Evolutionary conservation across 352 stramenopile genomes (phyloP).

Genomic region (Phytopythium litorale): DNA sequence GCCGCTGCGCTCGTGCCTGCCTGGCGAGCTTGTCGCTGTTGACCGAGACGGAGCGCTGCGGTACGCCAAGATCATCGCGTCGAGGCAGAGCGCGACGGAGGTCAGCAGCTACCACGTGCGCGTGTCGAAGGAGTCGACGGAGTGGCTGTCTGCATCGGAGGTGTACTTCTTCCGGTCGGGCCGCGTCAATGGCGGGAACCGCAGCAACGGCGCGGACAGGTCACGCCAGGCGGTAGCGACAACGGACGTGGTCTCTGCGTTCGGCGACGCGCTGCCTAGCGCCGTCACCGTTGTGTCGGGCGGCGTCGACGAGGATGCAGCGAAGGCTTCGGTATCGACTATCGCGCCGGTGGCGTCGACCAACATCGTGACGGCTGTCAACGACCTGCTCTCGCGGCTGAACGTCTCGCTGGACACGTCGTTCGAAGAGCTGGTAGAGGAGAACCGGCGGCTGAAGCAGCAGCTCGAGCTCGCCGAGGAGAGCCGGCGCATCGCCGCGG

Average conservation of each 20-base stretch:
- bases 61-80: conserved; percentile 62
- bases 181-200: conserved; percentile 20
- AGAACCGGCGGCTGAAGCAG: conserved; percentile 60
- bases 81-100: conserved; percentile 26
- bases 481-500: conserved; percentile 42
- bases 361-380: conserved; percentile 71
- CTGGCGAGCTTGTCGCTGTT: conserved; percentile 67
- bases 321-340: background rate
- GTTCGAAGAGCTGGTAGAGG: conserved; percentile 60
- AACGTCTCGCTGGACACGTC: conserved; percentile 66
- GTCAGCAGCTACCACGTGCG: conserved; percentile 64
- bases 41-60: conserved; percentile 37
- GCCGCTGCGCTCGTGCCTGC: conserved; percentile 60
- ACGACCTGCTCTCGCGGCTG: conserved; percentile 63
- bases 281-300: background rate
- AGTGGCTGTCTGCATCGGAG: conserved; percentile 47
- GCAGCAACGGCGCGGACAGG: background rate
- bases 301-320: background rate
- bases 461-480: conserved; percentile 63
- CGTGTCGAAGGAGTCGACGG: conserved; percentile 32
- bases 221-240: background rate
- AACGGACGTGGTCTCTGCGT: background rate
- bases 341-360: conserved; percentile 19
- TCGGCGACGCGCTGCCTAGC: background rate
- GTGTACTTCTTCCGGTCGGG: conserved; percentile 73